Evolutionary conservation across 331 rosid species (phyloP).

Genomic region (Acacia pycnantha): DNA sequence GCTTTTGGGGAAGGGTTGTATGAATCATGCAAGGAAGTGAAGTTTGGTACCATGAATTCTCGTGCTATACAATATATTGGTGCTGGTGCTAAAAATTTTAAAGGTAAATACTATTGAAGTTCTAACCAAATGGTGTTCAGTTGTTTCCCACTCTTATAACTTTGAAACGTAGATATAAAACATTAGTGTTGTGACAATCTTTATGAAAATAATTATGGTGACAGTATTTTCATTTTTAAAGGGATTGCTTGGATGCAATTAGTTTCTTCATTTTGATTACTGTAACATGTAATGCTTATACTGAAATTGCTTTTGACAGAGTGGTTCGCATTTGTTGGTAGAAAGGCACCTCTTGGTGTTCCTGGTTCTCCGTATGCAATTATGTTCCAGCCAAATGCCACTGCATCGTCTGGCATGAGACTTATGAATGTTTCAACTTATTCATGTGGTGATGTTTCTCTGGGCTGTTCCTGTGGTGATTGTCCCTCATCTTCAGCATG

Average conservation of each 20-base stretch:
- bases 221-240: constrained; percentile 14
- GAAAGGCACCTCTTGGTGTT: constrained; percentile 49
- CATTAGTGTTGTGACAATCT: not conserved
- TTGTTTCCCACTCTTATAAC: constrained; percentile 11
- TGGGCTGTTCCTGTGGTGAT: constrained; percentile 99
- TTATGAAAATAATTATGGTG: constrained; percentile 7
- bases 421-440: constrained; percentile 93
- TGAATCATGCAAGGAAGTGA: constrained; percentile 95
- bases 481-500: constrained; percentile 87
- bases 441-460: constrained; percentile 85
- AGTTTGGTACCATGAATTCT: constrained; percentile 89
- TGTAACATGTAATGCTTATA: constrained; percentile 24
- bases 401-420: constrained; percentile 68
- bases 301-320: constrained; percentile 60
- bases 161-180: not conserved
- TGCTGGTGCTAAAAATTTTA: constrained; percentile 80
- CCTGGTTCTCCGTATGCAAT: constrained; percentile 93
- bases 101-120: constrained; percentile 53
- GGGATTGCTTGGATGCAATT: constrained; percentile 22
- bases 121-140: constrained; percentile 18
- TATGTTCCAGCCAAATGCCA: constrained; percentile 52
- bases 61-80: constrained; percentile 82
- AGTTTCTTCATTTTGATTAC: constrained; percentile 13
- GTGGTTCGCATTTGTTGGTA: constrained; percentile 89
- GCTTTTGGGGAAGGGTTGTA: constrained; percentile 91